Conservation (phyloP, 331 rosid genomes). For the Acacia concinna region DNA sequence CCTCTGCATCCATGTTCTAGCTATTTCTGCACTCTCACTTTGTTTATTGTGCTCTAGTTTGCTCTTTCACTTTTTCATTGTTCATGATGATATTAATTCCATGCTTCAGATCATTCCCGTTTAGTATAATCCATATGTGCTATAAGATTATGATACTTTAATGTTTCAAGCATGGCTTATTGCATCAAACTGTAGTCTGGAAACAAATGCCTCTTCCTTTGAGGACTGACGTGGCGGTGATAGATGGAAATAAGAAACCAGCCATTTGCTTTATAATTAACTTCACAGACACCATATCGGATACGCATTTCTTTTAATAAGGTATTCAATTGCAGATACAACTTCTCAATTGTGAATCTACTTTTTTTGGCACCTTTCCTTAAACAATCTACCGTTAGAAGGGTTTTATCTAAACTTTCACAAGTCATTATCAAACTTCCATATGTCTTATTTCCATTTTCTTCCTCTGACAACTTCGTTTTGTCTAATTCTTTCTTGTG, state of each 20-base stretch:
- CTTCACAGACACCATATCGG: not conserved
- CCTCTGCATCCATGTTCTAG: not conserved
- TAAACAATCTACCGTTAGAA: not conserved
- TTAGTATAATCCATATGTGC: not conserved
- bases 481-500: constrained; percentile 10
- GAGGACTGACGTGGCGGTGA: not conserved
- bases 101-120: not conserved
- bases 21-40: not conserved
- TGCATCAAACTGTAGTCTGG: not conserved
- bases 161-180: not conserved
- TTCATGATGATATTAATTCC: not conserved
- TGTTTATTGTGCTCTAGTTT: not conserved
- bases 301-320: not conserved
- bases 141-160: not conserved
- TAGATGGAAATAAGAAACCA: not conserved
- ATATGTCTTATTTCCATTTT: not conserved
- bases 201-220: not conserved
- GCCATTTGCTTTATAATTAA: constrained; percentile 14
- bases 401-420: not conserved
- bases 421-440: constrained; percentile 9
- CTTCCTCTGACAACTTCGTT: constrained; percentile 14
- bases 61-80: not conserved
- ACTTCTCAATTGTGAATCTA: constrained; percentile 19
- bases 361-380: not conserved
- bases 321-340: not conserved